Base-by-base conservation (phyloP, 73 alveolate species). In the Blepharisma stoltei region DNA sequence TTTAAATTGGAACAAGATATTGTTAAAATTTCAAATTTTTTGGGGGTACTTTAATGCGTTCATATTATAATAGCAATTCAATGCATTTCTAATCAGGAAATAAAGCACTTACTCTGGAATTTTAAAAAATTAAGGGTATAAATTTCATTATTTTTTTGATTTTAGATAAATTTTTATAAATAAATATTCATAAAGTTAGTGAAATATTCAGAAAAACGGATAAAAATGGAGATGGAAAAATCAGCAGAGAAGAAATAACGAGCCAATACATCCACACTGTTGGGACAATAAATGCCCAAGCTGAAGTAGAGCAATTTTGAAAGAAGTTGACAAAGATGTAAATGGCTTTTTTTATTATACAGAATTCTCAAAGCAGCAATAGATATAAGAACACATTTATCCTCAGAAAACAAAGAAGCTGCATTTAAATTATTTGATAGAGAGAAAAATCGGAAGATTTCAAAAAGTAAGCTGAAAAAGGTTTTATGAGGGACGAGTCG, bases 391-490 rank as follows among this genome's bases (percentile, higher is more conserved):
- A 90, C 88, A 48, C 78, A 88, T 18, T 75, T 88, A 65, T 85
- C 93, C 14, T 54, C 79, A 43, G 97, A 91, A 70, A 81, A 88
- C 52, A 83, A 90, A 21, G 85, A 81, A 70, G 93, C 93, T 20
- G 97, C 94, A 50, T 93, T 93, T 81, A 86, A 86, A 52, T 71
- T 86, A 21, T 92, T 92, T 87, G 98, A 92, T 27, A 60, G 69
- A 32, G 93, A 91, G 73, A 81, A 71, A 32, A 70, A 86, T 50
- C 93, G 94, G 48, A 81, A 48, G 27, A 88, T 91, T 6, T 76
- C 94, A 5, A 87, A 89, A 46, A 82, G 46, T 20, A 95, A 91
- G 76, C 78, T 91, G 66, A 91, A 88, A 76, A 77, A 81, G 53
- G 94, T 90, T 25, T 75, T 91, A 75, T 93, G 93, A n/a, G 90